Conservation (phyloP, 306 rosid species). For the Lathyrus tuberosus region DNA sequence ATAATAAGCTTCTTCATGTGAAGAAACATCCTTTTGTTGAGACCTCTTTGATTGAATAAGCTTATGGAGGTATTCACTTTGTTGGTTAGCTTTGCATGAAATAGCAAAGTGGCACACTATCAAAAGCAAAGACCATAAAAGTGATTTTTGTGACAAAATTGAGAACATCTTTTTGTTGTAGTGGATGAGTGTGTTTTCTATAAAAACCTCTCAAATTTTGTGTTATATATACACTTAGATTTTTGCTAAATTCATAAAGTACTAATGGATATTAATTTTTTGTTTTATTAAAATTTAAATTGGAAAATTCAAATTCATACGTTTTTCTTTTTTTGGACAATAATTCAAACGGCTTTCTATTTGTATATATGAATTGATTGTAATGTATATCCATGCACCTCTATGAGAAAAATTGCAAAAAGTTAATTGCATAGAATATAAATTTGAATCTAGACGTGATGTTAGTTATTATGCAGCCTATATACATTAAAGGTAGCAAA, state of each 20-base stretch:
- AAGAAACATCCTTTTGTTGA: neutral
- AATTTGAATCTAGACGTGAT: neutral
- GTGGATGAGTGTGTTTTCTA: neutral
- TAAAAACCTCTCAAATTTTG: neutral
- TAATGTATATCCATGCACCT: neutral
- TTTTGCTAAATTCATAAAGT: neutral
- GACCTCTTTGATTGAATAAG: conserved; percentile 33
- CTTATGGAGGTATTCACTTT: conserved; percentile 38
- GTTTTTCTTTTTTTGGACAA: neutral
- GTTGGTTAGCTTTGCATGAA: conserved; percentile 37
- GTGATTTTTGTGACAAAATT: conserved; percentile 18
- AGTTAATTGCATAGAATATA: neutral
- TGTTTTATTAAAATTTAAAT: neutral
- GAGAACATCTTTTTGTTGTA: conserved; percentile 1
- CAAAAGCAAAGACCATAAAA: conserved; percentile 15
- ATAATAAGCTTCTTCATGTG: conserved; percentile 12
- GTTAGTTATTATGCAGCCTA: neutral
- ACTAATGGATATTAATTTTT: neutral
- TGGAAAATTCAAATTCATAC: neutral
- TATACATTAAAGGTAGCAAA: too few relatives aligned
- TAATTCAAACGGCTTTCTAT: neutral
- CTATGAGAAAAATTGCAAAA: neutral
- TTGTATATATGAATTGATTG: neutral
- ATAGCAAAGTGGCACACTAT: conserved; percentile 22
- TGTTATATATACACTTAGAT: neutral